Evolutionary conservation across 768 basidiomycete species (phyloP).

Genomic region (Collybiopsis confluens): DNA sequence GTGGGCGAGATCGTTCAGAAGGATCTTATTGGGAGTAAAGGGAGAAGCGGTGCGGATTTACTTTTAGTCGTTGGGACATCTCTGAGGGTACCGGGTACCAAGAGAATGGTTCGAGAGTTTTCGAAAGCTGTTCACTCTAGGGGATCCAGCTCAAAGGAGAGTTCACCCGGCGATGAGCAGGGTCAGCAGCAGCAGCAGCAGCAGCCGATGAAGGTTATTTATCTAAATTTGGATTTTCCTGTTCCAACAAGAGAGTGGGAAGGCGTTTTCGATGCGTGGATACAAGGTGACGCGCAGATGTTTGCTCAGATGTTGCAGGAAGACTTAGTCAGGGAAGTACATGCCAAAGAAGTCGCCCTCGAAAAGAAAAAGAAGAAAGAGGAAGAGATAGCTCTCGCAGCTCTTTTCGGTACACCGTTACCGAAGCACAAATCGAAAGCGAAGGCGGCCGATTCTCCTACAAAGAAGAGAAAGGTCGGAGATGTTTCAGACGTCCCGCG

Average conservation of each 20-base stretch:
- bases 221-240: constrained; percentile 85
- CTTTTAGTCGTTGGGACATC: constrained; percentile 89
- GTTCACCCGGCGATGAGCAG: background rate
- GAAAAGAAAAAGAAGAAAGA: constrained; percentile 59
- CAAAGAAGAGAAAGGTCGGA: background rate
- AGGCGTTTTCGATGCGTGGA: constrained; percentile 85
- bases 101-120: constrained; percentile 86
- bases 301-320: constrained; percentile 62
- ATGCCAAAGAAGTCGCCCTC: constrained; percentile 46
- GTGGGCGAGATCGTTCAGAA: constrained; percentile 81
- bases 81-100: constrained; percentile 85
- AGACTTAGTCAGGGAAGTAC: constrained; percentile 53
- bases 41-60: constrained; percentile 72
- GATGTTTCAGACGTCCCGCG: background rate
- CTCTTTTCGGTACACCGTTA: constrained; percentile 3
- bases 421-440: background rate
- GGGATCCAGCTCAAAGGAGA: constrained; percentile 27
- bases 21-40: constrained; percentile 74
- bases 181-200: constrained; percentile 12
- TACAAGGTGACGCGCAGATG: constrained; percentile 81
- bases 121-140: constrained; percentile 69
- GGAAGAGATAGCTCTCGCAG: constrained; percentile 31
- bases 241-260: constrained; percentile 85
- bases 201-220: constrained; percentile 64
- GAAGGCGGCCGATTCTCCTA: background rate